phyloP scores from a whole-genome alignment of 2,329 filamentous ascomycete species.

The Hansfordia pulvinata region DNA sequence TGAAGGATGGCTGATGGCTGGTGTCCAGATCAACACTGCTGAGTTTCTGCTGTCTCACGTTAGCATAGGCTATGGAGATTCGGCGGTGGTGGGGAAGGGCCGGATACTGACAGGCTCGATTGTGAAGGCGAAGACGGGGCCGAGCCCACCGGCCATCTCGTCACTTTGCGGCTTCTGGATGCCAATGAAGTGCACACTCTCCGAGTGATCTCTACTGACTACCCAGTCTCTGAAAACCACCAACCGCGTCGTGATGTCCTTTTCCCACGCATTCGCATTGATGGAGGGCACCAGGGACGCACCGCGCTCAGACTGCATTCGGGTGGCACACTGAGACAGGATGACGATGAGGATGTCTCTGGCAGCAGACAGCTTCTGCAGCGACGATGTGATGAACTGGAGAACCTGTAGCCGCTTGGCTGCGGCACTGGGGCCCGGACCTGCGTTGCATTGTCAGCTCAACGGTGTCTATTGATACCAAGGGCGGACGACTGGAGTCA shows the following conservation, averaged over 20 bases:
- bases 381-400: conserved; percentile 51
- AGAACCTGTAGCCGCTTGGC: conserved; percentile 36
- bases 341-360: conserved; percentile 62
- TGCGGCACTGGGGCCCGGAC: conserved; percentile 20
- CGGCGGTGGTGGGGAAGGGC: conserved; percentile 3
- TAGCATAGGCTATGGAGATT: conserved; percentile 2
- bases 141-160: conserved; percentile 22
- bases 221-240: conserved; percentile 71
- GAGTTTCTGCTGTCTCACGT: conserved; percentile 18
- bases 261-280: conserved; percentile 68
- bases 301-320: conserved; percentile 51
- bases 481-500: too few relatives aligned
- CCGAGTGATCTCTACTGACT: conserved; percentile 29
- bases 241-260: conserved; percentile 57
- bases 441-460: too few relatives aligned
- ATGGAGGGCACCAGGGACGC: conserved; percentile 65
- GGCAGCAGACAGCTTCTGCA: conserved; percentile 64
- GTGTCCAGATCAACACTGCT: conserved; percentile 28
- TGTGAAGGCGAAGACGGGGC: conserved; percentile 32
- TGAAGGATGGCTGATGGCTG: conserved; percentile 21
- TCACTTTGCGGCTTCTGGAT: conserved; percentile 52
- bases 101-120: conserved; percentile 27
- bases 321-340: conserved; percentile 71
- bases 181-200: conserved; percentile 43
- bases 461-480: too few relatives aligned